Percentiles rank a stretch among this genome's conserved stretches.
Conservation (phyloP, 1,284 basidiomycete species). For the Leccinum subspadiceum region DNA sequence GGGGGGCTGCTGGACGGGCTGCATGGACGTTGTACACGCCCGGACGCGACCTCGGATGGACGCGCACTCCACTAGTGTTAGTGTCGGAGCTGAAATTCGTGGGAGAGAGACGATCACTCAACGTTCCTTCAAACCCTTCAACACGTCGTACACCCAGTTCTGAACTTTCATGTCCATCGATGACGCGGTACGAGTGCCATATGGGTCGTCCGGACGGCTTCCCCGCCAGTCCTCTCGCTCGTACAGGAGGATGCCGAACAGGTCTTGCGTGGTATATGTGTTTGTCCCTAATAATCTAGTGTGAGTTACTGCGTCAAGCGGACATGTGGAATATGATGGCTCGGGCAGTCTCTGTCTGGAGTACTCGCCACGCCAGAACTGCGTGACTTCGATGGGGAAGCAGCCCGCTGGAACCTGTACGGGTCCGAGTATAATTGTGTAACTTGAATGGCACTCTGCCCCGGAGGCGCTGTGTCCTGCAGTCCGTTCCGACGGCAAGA, state of each 20-base stretch:
- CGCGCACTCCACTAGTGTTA: no score
- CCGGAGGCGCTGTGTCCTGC: neutral
- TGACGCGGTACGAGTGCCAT: no score
- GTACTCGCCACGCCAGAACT: neutral
- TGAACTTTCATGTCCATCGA: no score
- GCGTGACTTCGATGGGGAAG: neutral
- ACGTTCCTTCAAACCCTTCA: no score
- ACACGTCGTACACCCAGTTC: no score
- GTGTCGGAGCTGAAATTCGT: no score
- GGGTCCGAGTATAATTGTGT: neutral
- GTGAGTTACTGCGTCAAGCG: neutral
- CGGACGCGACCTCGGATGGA: no score
- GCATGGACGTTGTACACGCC: no score
- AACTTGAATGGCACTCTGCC: neutral
- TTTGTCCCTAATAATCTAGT: neutral
- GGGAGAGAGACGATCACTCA: no score
- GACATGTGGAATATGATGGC: neutral
- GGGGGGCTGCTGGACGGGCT: slow-evolving; percentile 48
- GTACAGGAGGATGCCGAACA: slow-evolving; percentile 9
- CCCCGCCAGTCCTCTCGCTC: slow-evolving; percentile 3
- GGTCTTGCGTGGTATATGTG: slow-evolving; percentile 13
- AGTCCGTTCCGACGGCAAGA: neutral
- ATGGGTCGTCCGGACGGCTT: slow-evolving; percentile 3
- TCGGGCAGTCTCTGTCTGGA: neutral
- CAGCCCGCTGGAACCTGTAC: neutral